Base-by-base conservation (phyloP, 1,284 basidiomycete genomes). In the Heterobasidion irregulare region DNA sequence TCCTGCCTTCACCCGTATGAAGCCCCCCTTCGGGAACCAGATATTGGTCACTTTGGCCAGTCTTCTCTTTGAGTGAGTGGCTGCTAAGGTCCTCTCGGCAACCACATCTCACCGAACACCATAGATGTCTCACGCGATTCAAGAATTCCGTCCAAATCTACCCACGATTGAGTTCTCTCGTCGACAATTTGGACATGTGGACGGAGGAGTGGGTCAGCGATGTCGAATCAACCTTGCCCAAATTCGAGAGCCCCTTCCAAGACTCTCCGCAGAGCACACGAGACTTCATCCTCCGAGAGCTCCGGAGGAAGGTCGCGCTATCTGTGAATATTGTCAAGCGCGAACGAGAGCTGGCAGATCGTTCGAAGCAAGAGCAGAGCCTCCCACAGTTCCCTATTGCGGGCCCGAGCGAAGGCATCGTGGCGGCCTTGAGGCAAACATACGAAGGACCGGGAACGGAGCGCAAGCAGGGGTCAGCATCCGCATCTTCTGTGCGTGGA, bases 91-190 rank as follows among this genome's bases (percentile, higher is more conserved):
- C 12, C n/a, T 7, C 47, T 53, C 9, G n/a, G 41, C 35, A 13
- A 19, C 4, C 26, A 26, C 4, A 26, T 26, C 26, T 26, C 26
- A 26, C 26, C 4, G 26, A 26, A 26, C 26, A 26, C 26, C 26
- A 5, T 53, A 87, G 84, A 60, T 82, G 75, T 53, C 62, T 86
- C 16, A 74, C 75, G 0, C 80, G 82, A 1, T 85, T 83, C 69
- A 84, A 83, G 63, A 75, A 79, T 33, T 75, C 75, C 0, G 64
- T 76, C 1, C 69, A 70, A 0, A 71, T 64, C n/a, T 72, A 83
- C 55, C 78, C 79, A 0, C 61, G 68, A 15, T 61, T 86, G 1
- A 63, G 62, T 1, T 53, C 60, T 0, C 64, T 82, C 15, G 74
- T 81, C 1, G 61, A 65, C 8, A 66, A 70, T n/a, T 67, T 86